Evolutionary conservation across 2,329 filamentous ascomycete species (phyloP).

Genomic region (Ramularia collo-cygni): DNA sequence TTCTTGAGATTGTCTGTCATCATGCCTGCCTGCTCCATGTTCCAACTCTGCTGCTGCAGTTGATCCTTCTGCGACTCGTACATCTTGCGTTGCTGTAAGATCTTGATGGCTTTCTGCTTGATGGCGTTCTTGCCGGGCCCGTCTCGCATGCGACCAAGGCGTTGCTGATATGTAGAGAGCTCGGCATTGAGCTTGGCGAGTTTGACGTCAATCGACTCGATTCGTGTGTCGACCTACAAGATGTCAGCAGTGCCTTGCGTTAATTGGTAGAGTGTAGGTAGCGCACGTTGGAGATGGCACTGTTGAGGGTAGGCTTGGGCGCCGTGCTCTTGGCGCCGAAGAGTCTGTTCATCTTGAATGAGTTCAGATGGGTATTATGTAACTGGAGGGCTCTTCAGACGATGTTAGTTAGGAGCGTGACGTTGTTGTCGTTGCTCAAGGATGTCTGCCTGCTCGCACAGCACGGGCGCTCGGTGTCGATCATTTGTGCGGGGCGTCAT

Average conservation of each 20-base stretch:
- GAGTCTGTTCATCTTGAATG: slow-evolving; percentile 81
- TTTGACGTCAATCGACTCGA: slow-evolving; percentile 88
- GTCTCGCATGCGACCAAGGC: slow-evolving; percentile 87
- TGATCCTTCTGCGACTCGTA: slow-evolving; percentile 94
- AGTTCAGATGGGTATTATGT: background rate
- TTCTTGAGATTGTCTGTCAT: slow-evolving; percentile 99
- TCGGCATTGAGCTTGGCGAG: slow-evolving; percentile 88
- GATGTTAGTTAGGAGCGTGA: too few relatives aligned
- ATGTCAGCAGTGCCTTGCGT: slow-evolving; percentile 28
- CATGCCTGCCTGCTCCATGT: slow-evolving; percentile 97
- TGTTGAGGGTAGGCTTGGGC: slow-evolving; percentile 81
- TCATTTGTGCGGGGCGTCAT: background rate
- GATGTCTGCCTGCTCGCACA: too few relatives aligned
- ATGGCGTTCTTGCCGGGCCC: slow-evolving; percentile 89
- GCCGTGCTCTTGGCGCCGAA: slow-evolving; percentile 83
- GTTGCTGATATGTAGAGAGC: slow-evolving; percentile 77
- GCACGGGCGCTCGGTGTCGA: background rate
- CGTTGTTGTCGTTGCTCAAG: too few relatives aligned
- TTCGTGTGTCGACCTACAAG: slow-evolving; percentile 64
- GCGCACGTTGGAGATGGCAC: slow-evolving; percentile 70
- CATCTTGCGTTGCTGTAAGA: slow-evolving; percentile 86
- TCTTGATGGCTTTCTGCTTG: slow-evolving; percentile 88
- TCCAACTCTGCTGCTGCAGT: slow-evolving; percentile 90
- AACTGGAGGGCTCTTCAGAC: background rate
- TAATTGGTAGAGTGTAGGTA: slow-evolving; percentile 1